phyloP scores from a whole-genome alignment of 495 filamentous ascomycete species.

The Xylaria venustula region DNA sequence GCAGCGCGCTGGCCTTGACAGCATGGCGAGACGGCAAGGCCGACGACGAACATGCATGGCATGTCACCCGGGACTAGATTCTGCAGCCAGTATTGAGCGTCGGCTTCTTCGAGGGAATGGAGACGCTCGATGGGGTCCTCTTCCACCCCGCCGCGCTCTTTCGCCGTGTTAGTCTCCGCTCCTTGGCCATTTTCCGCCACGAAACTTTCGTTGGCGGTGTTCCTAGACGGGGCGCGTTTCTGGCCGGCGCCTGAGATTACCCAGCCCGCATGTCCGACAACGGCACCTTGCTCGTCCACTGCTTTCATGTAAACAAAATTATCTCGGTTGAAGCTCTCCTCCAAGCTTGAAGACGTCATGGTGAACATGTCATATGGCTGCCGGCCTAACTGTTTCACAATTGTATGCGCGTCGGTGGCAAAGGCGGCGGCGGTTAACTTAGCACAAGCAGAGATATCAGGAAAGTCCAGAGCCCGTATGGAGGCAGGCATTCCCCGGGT shows the following conservation, averaged over 20 bases:
- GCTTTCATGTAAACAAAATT: conserved; percentile 22
- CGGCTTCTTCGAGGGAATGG: conserved; percentile 20
- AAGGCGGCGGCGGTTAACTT: conserved; percentile 13
- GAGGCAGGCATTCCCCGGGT: neutral
- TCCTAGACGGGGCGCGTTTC: conserved; percentile 9
- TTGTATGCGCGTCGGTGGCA: conserved; percentile 18
- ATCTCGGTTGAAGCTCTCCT: conserved; percentile 14
- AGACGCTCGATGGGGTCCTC: conserved; percentile 22
- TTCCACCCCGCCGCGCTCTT: neutral
- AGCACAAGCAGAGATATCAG: conserved; percentile 14
- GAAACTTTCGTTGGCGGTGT: conserved; percentile 5
- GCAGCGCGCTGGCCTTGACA: conserved; percentile 35
- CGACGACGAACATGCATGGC: conserved; percentile 26
- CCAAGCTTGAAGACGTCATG: conserved; percentile 6
- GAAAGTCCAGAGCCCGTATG: conserved; percentile 14
- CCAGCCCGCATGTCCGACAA: conserved; percentile 23
- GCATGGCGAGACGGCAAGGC: conserved; percentile 21
- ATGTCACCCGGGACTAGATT: conserved; percentile 21
- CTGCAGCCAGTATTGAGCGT: conserved; percentile 23
- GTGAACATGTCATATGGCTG: conserved; percentile 17
- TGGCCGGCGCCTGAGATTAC: conserved; percentile 16
- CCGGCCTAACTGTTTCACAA: conserved; percentile 17
- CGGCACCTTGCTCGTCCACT: conserved; percentile 17
- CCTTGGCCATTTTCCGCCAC: neutral
- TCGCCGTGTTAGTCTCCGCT: neutral